Evolutionary conservation across 805 yeast genomes (phyloP).

Genomic region (Candida gorgasii): DNA sequence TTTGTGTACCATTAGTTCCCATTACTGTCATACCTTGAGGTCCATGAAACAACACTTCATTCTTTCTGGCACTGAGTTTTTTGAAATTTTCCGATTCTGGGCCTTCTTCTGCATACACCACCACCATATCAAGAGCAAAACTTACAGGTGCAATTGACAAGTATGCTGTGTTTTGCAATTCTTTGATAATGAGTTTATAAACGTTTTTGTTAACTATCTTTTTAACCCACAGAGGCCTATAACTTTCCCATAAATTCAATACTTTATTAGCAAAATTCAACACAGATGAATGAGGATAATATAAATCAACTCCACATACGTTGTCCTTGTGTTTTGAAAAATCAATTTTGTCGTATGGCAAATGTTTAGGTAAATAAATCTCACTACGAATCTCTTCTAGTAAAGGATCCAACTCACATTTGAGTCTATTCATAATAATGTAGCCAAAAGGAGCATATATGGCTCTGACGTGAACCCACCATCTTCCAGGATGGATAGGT

Average conservation of each 20-base stretch:
- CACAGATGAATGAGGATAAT: slow-evolving; percentile 83
- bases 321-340: slow-evolving; percentile 73
- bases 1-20: slow-evolving; percentile 98
- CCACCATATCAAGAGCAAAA: slow-evolving; percentile 80
- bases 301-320: slow-evolving; percentile 89
- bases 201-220: slow-evolving; percentile 51
- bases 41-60: slow-evolving; percentile 80
- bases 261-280: slow-evolving; percentile 62
- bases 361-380: slow-evolving; percentile 54
- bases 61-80: slow-evolving; percentile 56
- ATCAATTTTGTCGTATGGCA: slow-evolving; percentile 64
- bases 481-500: slow-evolving; percentile 90
- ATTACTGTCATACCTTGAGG: slow-evolving; percentile 88
- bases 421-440: slow-evolving; percentile 55
- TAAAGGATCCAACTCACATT: slow-evolving; percentile 64
- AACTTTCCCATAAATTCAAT: slow-evolving; percentile 66
- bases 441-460: slow-evolving; percentile 88
- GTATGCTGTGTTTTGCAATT: slow-evolving; percentile 73
- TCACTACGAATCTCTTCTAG: slow-evolving; percentile 70
- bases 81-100: slow-evolving; percentile 59
- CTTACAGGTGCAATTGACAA: slow-evolving; percentile 93
- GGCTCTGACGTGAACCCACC: slow-evolving; percentile 99
- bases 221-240: slow-evolving; percentile 74
- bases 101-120: slow-evolving; percentile 71
- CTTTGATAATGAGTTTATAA: slow-evolving; percentile 69